These are phyloP conservation scores for Alloteropsis semialata DNA, from an alignment of 176 grass and related monocot species.

Conservation along the genomic window DNA sequence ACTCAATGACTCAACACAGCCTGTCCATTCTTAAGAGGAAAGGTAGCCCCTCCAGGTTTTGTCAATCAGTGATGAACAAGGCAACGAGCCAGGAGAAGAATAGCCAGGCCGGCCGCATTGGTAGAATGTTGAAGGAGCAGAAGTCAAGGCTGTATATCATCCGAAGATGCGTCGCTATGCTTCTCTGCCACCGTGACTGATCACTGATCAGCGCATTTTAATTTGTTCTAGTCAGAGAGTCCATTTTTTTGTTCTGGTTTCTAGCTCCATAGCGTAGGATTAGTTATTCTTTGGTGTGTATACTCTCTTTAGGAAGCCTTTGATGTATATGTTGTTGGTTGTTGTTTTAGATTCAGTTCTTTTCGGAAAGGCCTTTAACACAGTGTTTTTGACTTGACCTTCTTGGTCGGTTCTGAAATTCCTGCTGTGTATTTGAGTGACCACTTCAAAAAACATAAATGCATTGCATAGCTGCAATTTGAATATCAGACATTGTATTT, in stretches of 20 bases:
- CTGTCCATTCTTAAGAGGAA: background rate
- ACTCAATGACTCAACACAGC: background rate
- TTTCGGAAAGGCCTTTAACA: background rate
- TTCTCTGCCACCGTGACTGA: slow-evolving; percentile 42
- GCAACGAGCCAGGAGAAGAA: background rate
- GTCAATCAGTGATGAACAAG: slow-evolving; percentile 3
- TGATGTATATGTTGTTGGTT: background rate
- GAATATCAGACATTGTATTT: background rate
- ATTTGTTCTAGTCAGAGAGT: background rate
- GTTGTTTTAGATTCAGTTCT: background rate
- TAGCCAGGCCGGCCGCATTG: slow-evolving; percentile 2
- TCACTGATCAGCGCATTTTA: background rate
- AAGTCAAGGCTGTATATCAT: slow-evolving; percentile 50
- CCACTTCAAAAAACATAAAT: background rate
- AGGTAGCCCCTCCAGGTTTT: background rate
- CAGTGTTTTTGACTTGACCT: background rate
- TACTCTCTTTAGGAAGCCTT: background rate
- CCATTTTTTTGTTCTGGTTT: slow-evolving; percentile 20
- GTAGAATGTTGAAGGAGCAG: slow-evolving; percentile 39
- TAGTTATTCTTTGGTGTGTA: slow-evolving; percentile 3
- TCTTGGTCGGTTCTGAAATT: background rate
- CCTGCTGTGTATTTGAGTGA: background rate
- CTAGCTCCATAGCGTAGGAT: background rate
- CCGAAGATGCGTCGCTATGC: slow-evolving; percentile 37
- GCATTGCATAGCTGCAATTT: background rate